Percentiles rank a stretch among this genome's conserved stretches.
phyloP scores from a whole-genome alignment of 345 rosid genomes.

The Brassica carinata region DNA sequence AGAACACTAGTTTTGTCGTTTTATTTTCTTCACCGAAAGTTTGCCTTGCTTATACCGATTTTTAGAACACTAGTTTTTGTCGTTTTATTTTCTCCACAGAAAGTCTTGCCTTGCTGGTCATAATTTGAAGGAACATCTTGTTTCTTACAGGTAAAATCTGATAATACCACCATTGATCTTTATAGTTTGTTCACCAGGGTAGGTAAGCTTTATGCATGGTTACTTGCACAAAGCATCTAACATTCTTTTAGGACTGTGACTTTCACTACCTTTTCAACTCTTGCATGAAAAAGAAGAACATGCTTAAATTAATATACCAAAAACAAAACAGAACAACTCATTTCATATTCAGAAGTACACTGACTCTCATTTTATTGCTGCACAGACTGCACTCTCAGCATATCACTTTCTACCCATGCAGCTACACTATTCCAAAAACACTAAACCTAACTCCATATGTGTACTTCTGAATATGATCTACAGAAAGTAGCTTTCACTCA shows the following conservation, averaged over 20 bases:
- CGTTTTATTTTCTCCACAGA: conserved; percentile 4
- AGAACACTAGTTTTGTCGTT: not conserved
- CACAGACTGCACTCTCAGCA: conserved; percentile 26
- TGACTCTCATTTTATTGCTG: conserved; percentile 30
- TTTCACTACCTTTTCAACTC: not conserved
- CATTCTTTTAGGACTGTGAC: conserved; percentile 9
- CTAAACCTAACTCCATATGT: conserved; percentile 23
- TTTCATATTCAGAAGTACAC: conserved; percentile 35
- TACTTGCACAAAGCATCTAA: conserved; percentile 16
- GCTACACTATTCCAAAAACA: conserved; percentile 19
- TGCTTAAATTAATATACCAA: conserved; percentile 12
- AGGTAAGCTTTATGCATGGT: conserved; percentile 15
- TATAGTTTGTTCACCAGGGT: not conserved
- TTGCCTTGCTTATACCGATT: not conserved
- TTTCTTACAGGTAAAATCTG: conserved; percentile 14
- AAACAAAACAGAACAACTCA: conserved; percentile 22
- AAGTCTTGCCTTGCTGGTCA: conserved; percentile 12
- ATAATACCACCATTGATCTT: not conserved
- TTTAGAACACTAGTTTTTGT: not conserved
- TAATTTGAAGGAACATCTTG: conserved; percentile 5
- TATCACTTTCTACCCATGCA: conserved; percentile 8
- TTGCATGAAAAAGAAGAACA: conserved; percentile 7
- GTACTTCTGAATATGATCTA: conserved; percentile 33
- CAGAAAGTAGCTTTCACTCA: conserved; percentile 10
- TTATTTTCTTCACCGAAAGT: conserved; percentile 5